Evolutionary conservation across 169 alveolate species (phyloP), one percentile per base, ranked within the genome.

Genomic region (Plasmodium adleri): DNA sequence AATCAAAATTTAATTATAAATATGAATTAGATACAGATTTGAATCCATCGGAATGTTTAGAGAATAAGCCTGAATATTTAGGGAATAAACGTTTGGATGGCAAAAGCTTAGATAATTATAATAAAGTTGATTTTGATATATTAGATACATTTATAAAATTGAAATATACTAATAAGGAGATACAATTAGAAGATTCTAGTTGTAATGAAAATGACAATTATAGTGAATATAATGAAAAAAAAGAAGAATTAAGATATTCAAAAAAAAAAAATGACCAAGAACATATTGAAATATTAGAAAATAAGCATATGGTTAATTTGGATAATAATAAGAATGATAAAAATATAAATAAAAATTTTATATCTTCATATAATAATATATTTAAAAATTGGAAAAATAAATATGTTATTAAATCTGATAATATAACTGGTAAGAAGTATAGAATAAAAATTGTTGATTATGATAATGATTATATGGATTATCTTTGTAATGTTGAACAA

Each of bases 11-110:
- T 59, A 68, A 87, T 17, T 90, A 85, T 24, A 66, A 52, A n/a
- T 76, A 91, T 66, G 88, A 67, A 43, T 28, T 70, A n/a, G 91
- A 71, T 20, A 17, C 70, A 2, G 50, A 76, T 24, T 45, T 58
- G 10, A 85, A 80, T 64, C 88, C 88, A 6, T 54, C 49, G 13
- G 89, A 91, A 47, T 47, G 24, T 39, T 73, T 85, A 10, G 93
- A 86, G 39, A 70, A 88, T 56, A 86, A 75, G 47, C 88, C 91
- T 3, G 90, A 56, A 10, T 78, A 62, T 52, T 60, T 71, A 64
- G 89, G 43, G 47, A 78, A 78, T 45, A 63, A 24, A 58, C 64
- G 89, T 45, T 47, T 78, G 1, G 26, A 59, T 15, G 72, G 54
- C 45, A 78, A 66, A 12, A 50, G 52, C 7, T 17, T 78, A n/a